Conservation (phyloP, 2,329 filamentous ascomycete species). For the Aspergillus clavatus region DNA sequence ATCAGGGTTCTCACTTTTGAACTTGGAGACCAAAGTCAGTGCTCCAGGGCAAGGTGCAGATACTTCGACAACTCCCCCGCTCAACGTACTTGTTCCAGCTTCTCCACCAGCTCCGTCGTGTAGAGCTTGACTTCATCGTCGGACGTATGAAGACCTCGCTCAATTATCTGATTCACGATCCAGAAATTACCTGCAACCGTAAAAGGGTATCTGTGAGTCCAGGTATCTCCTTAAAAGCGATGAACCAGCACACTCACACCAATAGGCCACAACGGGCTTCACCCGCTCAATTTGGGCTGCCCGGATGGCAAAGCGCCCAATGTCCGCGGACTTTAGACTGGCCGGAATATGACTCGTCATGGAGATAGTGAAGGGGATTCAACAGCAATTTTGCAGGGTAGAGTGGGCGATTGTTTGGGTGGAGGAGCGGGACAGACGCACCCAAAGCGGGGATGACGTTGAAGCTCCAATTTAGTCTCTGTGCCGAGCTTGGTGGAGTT, state of each 20-base stretch:
- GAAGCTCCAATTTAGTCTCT: conserved; percentile 3
- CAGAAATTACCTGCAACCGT: conserved; percentile 69
- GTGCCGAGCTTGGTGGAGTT: conserved; percentile 2
- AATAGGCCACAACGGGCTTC: conserved; percentile 88
- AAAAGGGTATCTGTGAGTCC: conserved; percentile 14
- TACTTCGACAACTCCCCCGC: no score
- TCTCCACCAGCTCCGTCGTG: conserved; percentile 83
- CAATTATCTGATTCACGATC: conserved; percentile 86
- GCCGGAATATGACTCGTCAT: conserved; percentile 72
- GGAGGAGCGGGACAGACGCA: conserved; percentile 1
- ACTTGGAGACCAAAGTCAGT: conserved; percentile 50
- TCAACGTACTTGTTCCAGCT: conserved; percentile 66
- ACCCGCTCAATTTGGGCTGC: conserved; percentile 77
- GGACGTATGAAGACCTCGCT: conserved; percentile 69
- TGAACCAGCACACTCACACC: conserved; percentile 61
- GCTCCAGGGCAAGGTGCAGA: no score
- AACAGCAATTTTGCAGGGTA: neutral
- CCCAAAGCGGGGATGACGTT: conserved; percentile 23
- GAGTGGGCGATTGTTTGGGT: neutral
- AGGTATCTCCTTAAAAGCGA: conserved; percentile 1
- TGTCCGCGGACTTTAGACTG: conserved; percentile 72
- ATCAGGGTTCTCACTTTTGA: conserved; percentile 65
- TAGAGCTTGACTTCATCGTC: conserved; percentile 76
- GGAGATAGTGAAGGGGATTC: conserved; percentile 7
- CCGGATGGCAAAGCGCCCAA: conserved; percentile 76